Evolutionary conservation across 805 yeast genomes (phyloP).

Genomic region (Lachancea dasiensis): DNA sequence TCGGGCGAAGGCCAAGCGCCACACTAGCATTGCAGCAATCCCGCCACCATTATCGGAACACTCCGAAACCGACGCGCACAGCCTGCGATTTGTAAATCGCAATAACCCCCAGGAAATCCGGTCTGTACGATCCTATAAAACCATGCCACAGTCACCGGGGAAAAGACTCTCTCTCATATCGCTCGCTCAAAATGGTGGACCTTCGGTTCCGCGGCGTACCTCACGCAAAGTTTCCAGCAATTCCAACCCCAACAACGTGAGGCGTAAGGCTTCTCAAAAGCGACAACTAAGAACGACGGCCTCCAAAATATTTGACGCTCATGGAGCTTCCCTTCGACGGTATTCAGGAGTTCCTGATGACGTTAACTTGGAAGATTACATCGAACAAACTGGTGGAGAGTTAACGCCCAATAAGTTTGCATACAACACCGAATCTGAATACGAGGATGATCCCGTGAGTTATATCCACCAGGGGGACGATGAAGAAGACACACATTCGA

Average conservation of each 20-base stretch:
- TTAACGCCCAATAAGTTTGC: constrained; percentile 10
- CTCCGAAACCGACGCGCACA: constrained; percentile 7
- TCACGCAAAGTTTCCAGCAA: constrained; percentile 5
- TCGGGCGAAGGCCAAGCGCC: constrained; percentile 29
- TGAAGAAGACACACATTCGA: constrained; percentile 28
- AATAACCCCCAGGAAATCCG: constrained; percentile 18
- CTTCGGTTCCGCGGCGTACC: constrained; percentile 5
- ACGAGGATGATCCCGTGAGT: constrained; percentile 7
- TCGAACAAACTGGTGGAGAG: constrained; percentile 38
- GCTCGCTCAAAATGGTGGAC: constrained; percentile 11
- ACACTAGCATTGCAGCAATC: constrained; percentile 30
- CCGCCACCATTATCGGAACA: constrained; percentile 12
- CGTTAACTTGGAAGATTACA: constrained; percentile 39
- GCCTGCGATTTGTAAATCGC: constrained; percentile 12
- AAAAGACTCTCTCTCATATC: constrained; percentile 23
- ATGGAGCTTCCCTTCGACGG: constrained; percentile 65
- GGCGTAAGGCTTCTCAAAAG: constrained; percentile 9
- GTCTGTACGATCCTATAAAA: constrained; percentile 21
- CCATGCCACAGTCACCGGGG: constrained; percentile 22
- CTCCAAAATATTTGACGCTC: constrained; percentile 65
- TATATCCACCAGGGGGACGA: constrained; percentile 11
- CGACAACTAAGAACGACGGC: constrained; percentile 57
- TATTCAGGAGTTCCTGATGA: constrained; percentile 69
- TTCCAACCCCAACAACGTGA: constrained; percentile 5
- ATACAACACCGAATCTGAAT: constrained; percentile 8